Evolutionary conservation across 345 rosid species (phyloP), one percentile per base, ranked within the genome.

Genomic region (Pistacia integerrima): DNA sequence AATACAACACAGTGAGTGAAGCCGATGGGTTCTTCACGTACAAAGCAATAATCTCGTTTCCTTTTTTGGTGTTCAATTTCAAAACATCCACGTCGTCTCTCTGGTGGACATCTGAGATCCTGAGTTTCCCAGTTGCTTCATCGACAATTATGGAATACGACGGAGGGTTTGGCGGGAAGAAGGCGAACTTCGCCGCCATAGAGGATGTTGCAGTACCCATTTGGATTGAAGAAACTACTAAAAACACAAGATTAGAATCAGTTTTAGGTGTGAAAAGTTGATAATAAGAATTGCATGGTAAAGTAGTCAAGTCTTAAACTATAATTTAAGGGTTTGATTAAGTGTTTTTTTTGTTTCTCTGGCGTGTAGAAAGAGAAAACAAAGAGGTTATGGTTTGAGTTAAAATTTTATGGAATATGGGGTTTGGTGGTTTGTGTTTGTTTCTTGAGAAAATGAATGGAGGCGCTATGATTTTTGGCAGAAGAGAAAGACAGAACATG

Each of bases 101-200:
- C 67, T 72, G 86, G 51, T 81, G 83, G 62, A 78, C 82, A 73
- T 79, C 87, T 63, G 88, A 80, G 81, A 92, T 75, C 80, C 79
- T 82, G 82, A 89, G 82, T 74, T 84, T 89, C 77, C 92, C 94
- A 18, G 89, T 89, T 10, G 83, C 68, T 67, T 87, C 88, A 11
- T 93, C 97, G 35, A 59, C 79, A 46, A 64, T 52, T 70, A 95
- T 49, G 66, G 66, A 75, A 80, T 95, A 95, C 56, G 99, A 87
- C 62, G 99, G 99, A 22, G 97, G 98, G 59, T 73, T 83, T 72
- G 99, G 99, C n/a, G 99, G 99, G 80, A 84, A 93, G 83, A 93
- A 95, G 2, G 99, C 97, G 13, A 95, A 78, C 81, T 89, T 93
- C 2, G 98, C 88, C 51, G 96, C 99, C 97, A 95, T 91, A 8